Evolutionary conservation across 2,329 filamentous ascomycete genomes (phyloP).

Genomic region (Arthrobotrys sinensis): DNA sequence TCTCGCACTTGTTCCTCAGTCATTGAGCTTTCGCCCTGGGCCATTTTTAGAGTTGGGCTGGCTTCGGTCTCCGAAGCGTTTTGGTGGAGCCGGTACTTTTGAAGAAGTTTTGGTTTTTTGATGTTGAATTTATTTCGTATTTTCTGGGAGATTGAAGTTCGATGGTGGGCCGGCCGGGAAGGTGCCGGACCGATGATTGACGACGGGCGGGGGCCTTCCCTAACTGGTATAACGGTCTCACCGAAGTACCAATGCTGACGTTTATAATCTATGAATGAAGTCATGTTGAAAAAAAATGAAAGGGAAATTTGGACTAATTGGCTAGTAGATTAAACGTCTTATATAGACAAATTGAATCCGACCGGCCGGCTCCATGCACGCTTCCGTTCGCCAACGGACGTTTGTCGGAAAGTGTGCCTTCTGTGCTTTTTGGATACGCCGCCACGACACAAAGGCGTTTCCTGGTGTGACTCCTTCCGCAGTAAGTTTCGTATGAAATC

Average conservation of each 20-base stretch:
- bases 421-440: slow-evolving; percentile 4
- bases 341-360: slow-evolving; percentile 1
- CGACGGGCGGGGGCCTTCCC: too few relatives aligned
- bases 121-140: too few relatives aligned
- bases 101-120: not conserved
- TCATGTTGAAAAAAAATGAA: not conserved
- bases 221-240: not conserved
- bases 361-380: not conserved
- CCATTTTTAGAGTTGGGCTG: not conserved
- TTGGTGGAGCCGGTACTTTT: not conserved
- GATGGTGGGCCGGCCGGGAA: too few relatives aligned
- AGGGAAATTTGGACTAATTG: not conserved
- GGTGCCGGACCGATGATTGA: too few relatives aligned
- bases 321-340: not conserved
- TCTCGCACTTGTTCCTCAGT: slow-evolving; percentile 5
- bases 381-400: slow-evolving; percentile 18
- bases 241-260: not conserved
- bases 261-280: slow-evolving; percentile 3
- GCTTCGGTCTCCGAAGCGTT: not conserved
- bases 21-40: not conserved
- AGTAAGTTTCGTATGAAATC: not conserved
- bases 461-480: slow-evolving; percentile 9
- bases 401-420: slow-evolving; percentile 6
- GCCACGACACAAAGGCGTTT: slow-evolving; percentile 13
- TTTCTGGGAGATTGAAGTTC: too few relatives aligned